Conservation (phyloP, 352 stramenopile species). For the Aphanomyces invadans region DNA sequence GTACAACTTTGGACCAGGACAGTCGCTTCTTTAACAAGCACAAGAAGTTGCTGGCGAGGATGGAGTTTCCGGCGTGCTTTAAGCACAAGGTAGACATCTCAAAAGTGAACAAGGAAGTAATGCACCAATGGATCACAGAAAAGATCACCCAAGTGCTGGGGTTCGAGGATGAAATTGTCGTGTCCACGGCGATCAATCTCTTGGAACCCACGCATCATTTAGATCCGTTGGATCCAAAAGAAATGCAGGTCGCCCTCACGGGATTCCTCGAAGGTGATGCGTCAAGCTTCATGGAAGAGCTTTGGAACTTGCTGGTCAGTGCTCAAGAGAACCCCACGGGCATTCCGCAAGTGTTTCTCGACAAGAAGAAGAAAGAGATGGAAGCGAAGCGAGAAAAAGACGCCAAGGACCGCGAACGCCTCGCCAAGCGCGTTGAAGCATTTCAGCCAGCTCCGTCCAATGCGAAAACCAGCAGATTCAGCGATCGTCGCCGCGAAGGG, state of each 20-base stretch:
- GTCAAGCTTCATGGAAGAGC: constrained; percentile 74
- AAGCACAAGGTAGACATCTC: constrained; percentile 72
- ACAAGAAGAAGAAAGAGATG: constrained; percentile 89
- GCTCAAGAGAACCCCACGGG: constrained; percentile 81
- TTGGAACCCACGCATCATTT: constrained; percentile 63
- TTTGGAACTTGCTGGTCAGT: constrained; percentile 86
- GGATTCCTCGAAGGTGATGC: constrained; percentile 89
- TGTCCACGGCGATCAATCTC: constrained; percentile 76
- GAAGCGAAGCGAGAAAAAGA: constrained; percentile 35
- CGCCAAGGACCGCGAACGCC: constrained; percentile 36
- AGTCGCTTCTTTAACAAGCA: constrained; percentile 78
- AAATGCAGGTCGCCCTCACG: constrained; percentile 85
- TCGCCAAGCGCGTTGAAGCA: constrained; percentile 4
- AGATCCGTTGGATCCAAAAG: constrained; percentile 65
- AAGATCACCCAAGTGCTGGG: constrained; percentile 79
- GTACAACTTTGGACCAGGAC: constrained; percentile 69
- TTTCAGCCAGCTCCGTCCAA: neutral
- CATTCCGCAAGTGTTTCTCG: constrained; percentile 77
- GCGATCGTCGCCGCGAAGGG: neutral
- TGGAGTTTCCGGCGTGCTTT: constrained; percentile 75
- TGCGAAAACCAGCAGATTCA: neutral
- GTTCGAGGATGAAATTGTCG: constrained; percentile 90
- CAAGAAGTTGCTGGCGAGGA: constrained; percentile 83
- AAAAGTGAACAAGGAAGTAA: constrained; percentile 87
- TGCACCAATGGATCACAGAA: constrained; percentile 83